Conservation (phyloP, 257 asterid genomes). For the Orobanche coerulescens region DNA sequence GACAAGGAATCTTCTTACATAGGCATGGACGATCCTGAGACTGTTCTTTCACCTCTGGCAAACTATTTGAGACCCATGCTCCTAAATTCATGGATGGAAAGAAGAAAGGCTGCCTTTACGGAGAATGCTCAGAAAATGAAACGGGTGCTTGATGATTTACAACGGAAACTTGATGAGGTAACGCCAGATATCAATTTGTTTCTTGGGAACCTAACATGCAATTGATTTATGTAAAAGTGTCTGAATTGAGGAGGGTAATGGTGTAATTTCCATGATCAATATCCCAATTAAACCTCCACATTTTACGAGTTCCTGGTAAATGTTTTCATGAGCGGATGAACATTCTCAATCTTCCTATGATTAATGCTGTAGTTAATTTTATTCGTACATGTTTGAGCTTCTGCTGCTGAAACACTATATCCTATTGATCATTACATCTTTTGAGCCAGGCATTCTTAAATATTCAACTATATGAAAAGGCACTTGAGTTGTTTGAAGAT, state of each 20-base stretch:
- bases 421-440: constrained; percentile 20
- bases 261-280: neutral
- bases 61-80: constrained; percentile 84
- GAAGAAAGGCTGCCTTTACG: constrained; percentile 73
- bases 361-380: constrained; percentile 2
- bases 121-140: constrained; percentile 82
- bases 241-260: constrained; percentile 6
- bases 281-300: neutral
- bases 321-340: constrained; percentile 12
- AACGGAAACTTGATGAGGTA: constrained; percentile 93
- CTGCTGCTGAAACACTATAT: constrained; percentile 5
- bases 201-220: constrained; percentile 7
- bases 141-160: constrained; percentile 68
- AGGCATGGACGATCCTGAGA: constrained; percentile 72
- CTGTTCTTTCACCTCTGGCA: constrained; percentile 72
- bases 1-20: constrained; percentile 20
- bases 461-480: constrained; percentile 88
- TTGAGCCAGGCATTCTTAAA: constrained; percentile 63
- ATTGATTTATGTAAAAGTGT: constrained; percentile 15
- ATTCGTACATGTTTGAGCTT: constrained; percentile 15
- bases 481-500: constrained; percentile 86
- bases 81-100: constrained; percentile 71
- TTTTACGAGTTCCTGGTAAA: constrained; percentile 7
- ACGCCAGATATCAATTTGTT: constrained; percentile 16
- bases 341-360: constrained; percentile 9